Evolutionary conservation across 2,329 filamentous ascomycete species (phyloP).

Genomic region (Teratosphaeria gauchensis): DNA sequence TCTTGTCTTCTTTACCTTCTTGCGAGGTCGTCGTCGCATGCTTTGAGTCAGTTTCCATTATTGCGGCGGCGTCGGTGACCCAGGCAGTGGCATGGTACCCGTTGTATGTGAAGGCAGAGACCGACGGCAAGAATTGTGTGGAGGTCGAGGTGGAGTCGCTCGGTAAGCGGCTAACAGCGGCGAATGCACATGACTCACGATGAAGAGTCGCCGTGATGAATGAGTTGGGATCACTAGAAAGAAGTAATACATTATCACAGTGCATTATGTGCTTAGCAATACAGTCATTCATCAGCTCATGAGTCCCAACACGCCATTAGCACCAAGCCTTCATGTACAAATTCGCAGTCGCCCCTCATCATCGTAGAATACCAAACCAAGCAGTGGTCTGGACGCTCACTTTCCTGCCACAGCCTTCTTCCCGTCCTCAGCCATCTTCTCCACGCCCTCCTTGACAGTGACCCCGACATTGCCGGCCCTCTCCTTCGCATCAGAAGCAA

Average conservation of each 20-base stretch:
- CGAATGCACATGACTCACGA: not conserved
- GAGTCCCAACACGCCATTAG: not conserved
- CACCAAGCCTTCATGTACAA: not conserved
- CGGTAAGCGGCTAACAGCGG: not conserved
- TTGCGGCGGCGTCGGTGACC: not conserved
- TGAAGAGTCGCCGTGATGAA: too few species aligned
- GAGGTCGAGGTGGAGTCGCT: not conserved
- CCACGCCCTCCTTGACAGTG: conserved; percentile 12
- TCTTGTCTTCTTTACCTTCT: conserved; percentile 4
- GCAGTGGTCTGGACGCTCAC: not conserved
- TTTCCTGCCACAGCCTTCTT: not conserved
- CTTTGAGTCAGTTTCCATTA: not conserved
- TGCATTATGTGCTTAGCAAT: not conserved
- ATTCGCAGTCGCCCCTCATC: not conserved
- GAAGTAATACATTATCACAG: not conserved
- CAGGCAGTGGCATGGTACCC: not conserved
- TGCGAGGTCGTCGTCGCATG: not conserved
- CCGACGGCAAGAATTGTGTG: not conserved
- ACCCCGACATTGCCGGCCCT: conserved; percentile 21
- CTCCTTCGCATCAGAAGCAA: conserved; percentile 16
- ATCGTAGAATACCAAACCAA: not conserved
- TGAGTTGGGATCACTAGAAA: too few species aligned
- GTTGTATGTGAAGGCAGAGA: not conserved
- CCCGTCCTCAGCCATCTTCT: conserved; percentile 10
- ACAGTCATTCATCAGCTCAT: not conserved